Evolutionary conservation across 2,329 filamentous ascomycete species (phyloP).

Genomic region (Cercospora berteroae): DNA sequence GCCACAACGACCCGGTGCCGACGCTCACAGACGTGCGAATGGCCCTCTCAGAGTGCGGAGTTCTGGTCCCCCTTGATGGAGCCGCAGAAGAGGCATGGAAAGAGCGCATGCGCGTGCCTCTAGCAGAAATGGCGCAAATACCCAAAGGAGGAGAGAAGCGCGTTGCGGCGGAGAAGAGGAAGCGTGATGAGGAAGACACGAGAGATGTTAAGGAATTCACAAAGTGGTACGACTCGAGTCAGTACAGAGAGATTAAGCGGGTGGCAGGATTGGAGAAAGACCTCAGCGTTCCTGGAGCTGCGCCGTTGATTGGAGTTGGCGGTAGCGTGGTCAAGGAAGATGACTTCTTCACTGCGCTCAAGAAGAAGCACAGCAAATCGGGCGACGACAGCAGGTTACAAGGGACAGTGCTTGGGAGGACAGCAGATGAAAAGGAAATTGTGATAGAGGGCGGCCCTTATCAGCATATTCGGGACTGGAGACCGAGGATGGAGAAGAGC

Average conservation of each 20-base stretch:
- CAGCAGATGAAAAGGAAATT: constrained; percentile 67
- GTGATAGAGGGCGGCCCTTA: constrained; percentile 74
- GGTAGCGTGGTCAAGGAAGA: constrained; percentile 43
- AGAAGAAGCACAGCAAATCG: constrained; percentile 88
- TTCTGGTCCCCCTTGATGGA: constrained; percentile 67
- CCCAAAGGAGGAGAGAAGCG: constrained; percentile 34
- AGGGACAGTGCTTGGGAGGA: constrained; percentile 77
- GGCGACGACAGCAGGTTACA: constrained; percentile 77
- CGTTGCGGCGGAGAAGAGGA: constrained; percentile 42
- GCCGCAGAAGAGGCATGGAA: constrained; percentile 66
- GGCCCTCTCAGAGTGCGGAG: constrained; percentile 78
- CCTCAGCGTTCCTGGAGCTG: constrained; percentile 52
- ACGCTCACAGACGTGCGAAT: constrained; percentile 77
- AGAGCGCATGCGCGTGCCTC: constrained; percentile 49
- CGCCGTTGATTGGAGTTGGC: constrained; percentile 43
- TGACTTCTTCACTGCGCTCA: constrained; percentile 60
- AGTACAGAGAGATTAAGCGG: constrained; percentile 76
- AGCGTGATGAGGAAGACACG: constrained; percentile 66
- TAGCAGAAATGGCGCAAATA: constrained; percentile 43
- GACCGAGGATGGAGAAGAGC: constrained; percentile 34
- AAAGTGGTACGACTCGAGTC: constrained; percentile 71
- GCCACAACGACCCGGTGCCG: constrained; percentile 63
- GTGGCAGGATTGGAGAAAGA: constrained; percentile 63
- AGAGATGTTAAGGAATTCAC: constrained; percentile 76
- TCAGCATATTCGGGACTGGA: constrained; percentile 67